These are phyloP conservation scores for Hymenoscyphus repandus DNA, from an alignment of 2,329 filamentous ascomycete species.

Conservation along the genomic window DNA sequence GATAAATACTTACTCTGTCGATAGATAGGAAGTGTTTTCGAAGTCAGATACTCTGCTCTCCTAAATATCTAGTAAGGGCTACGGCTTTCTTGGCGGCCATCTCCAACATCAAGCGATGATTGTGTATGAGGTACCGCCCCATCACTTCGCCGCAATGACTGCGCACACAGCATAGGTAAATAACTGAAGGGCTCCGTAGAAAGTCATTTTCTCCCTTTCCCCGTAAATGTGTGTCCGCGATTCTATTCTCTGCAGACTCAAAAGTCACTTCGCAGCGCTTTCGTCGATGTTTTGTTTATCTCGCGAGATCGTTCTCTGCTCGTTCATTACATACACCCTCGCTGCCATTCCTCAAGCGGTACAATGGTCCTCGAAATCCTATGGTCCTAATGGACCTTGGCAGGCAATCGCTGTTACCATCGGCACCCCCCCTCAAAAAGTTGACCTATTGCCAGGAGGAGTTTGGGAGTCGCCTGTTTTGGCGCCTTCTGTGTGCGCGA, in stretches of 20 bases:
- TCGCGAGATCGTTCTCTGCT: background rate
- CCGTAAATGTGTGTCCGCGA: background rate
- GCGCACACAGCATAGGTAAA: too few species aligned
- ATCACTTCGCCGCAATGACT: too few species aligned
- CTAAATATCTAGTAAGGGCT: too few species aligned
- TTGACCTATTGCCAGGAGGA: slow-evolving; percentile 18
- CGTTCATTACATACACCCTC: background rate
- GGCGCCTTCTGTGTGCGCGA: slow-evolving; percentile 7
- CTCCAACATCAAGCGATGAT: too few species aligned
- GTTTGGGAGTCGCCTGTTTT: slow-evolving; percentile 11
- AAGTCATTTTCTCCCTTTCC: too few species aligned
- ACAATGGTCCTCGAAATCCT: slow-evolving; percentile 14
- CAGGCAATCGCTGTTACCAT: slow-evolving; percentile 15
- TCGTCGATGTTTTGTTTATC: background rate
- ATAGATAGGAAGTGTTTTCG: too few species aligned
- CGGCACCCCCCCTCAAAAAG: slow-evolving; percentile 10
- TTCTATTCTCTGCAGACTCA: background rate
- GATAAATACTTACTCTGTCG: too few species aligned
- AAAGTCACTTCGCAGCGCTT: background rate
- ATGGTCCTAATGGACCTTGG: slow-evolving; percentile 21
- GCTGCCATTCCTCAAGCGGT: slow-evolving; percentile 2
- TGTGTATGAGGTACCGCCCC: too few species aligned
- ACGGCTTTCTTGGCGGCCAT: too few species aligned
- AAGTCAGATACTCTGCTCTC: too few species aligned
- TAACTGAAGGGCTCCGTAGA: background rate